Base-by-base conservation (phyloP, 1,139 yeast species). In the Geotrichum carabidarum region DNA sequence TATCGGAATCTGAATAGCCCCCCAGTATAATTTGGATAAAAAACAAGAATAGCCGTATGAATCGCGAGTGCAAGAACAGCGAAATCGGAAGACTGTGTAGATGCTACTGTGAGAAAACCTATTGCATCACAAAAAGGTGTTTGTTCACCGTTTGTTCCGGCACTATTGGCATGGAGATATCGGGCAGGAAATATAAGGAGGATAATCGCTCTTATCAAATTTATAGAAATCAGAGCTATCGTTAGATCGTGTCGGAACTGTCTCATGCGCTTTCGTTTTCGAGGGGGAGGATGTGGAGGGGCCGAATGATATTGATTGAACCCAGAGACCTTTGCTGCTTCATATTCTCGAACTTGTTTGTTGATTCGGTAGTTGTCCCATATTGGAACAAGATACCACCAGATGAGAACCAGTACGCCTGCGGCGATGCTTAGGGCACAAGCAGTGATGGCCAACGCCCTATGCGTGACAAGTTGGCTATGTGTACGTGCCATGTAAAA, bases 51-150 rank as follows among this genome's bases (percentile, higher is more conserved):
- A 48, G 82, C 86, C 8, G 93, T 84, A 69, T 89, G 95, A 18
- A 87, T 68, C 1, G 96, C 95, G 69, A 89, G 84, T 42, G 86
- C 77, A 40, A 88, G 71, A 54, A 88, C 86, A 34, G 93, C 89
- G 47, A 86, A 69, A 69, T 89, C 96, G 15, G 57, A 55, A 9
- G 62, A 62, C 50, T 59, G 64, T 14, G 60, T 51, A 2, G 88
- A 77, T 41, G 83, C 76, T 0, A 90, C 86, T 0, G 94, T 84
- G 68, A 87, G 80, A 73, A 86, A 87, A 1, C 95, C 96, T 27
- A 86, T 76, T 11, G 80, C 81, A 64, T 84, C 81, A 61, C 85
- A 81, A 60, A 84, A 80, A 8, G 67, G 68, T 71, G 71, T 9
- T 8, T n/a, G n/a, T 8, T 8, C 2, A 37, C 15, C 8, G 40